A percentile compares a stretch with the other conserved stretches of the same genome.
Conservation (phyloP, 305 asterid species). For the Fraxinus xanthoxyloides region DNA sequence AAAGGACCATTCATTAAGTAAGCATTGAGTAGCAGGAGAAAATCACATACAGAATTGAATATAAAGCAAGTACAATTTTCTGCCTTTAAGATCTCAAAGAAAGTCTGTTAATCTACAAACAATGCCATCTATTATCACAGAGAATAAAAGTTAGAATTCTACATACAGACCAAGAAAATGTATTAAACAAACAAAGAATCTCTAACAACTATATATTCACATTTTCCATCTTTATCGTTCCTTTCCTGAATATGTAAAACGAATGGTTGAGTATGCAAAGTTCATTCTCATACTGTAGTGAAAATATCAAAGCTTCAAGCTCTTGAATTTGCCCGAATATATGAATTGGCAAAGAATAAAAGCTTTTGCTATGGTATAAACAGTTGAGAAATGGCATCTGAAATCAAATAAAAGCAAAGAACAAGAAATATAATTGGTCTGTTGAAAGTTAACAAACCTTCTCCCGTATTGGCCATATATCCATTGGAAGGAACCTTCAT, state of each 20-base stretch:
- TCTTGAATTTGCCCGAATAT: not conserved
- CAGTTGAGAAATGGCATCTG: not conserved
- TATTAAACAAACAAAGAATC: not conserved
- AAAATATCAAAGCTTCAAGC: not conserved
- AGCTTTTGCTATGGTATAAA: not conserved
- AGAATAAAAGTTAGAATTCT: not conserved
- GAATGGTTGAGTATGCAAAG: not conserved
- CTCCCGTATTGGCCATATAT: slow-evolving; percentile 66
- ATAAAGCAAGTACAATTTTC: slow-evolving; percentile 6
- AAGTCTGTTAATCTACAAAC: slow-evolving; percentile 7
- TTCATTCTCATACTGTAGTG: not conserved
- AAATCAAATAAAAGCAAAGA: not conserved
- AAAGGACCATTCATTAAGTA: not conserved
- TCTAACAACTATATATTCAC: not conserved
- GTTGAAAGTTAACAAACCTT: slow-evolving; percentile 51
- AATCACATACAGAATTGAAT: slow-evolving; percentile 14
- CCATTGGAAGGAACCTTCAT: slow-evolving; percentile 87
- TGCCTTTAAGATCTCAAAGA: not conserved
- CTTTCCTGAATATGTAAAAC: not conserved
- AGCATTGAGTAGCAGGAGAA: not conserved
- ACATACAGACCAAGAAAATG: not conserved
- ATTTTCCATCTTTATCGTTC: not conserved
- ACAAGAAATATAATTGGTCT: not conserved
- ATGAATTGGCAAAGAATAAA: slow-evolving; percentile 9
- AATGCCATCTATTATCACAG: not conserved